Conservation (phyloP, 371 early-diverging fungal genomes). For the Rhizopus delemar region DNA sequence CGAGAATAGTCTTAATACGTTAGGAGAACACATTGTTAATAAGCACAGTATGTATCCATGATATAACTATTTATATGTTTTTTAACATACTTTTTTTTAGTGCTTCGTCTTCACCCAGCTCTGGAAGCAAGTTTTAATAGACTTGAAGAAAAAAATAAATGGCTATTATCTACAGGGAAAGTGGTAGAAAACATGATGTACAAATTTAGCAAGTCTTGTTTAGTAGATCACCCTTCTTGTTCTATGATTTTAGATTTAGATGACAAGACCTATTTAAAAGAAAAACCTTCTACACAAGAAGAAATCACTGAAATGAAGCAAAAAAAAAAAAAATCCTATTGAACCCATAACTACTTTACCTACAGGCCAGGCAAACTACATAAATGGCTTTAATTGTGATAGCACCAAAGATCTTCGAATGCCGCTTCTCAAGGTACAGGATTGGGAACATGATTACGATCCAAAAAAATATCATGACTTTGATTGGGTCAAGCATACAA, state of each 20-base stretch:
- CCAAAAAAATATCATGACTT: conserved; percentile 15
- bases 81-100: too few relatives aligned
- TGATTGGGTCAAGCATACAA: conserved; percentile 16
- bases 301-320: conserved; percentile 13
- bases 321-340: conserved; percentile 2
- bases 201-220: conserved; percentile 10
- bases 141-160: conserved; percentile 17
- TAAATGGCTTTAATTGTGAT: conserved; percentile 10
- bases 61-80: too few relatives aligned
- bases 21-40: too few relatives aligned
- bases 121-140: conserved; percentile 11
- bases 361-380: conserved; percentile 6
- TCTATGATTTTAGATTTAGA: conserved; percentile 19
- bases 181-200: conserved; percentile 15
- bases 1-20: too few relatives aligned
- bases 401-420: conserved; percentile 9
- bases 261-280: conserved; percentile 13
- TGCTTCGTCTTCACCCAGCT: conserved; percentile 21
- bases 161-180: conserved; percentile 16
- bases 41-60: too few relatives aligned
- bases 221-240: conserved; percentile 18
- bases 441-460: conserved; percentile 17
- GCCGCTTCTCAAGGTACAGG: conserved; percentile 7
- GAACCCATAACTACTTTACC: conserved; percentile 1
- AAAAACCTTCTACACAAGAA: conserved; percentile 9